These are phyloP conservation scores for Rhizopogon salebrosus DNA, from an alignment of 768 basidiomycete genomes.

Conservation along the genomic window DNA sequence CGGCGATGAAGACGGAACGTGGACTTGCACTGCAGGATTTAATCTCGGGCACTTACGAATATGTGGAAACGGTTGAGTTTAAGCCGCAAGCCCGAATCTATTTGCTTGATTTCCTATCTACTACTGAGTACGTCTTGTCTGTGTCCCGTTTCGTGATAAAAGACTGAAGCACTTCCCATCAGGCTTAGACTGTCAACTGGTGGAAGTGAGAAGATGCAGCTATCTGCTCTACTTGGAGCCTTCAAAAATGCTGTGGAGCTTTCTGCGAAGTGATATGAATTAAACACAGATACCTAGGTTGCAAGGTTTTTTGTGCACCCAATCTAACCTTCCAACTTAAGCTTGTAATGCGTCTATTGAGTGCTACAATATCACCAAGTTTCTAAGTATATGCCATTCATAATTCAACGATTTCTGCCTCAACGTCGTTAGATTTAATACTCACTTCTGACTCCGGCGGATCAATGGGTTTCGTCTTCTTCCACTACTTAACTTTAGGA, in stretches of 20 bases:
- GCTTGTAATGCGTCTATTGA: too few species aligned
- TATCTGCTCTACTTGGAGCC: conserved; percentile 85
- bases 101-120: conserved; percentile 88
- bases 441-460: too few species aligned
- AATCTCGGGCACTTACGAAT: conserved; percentile 87
- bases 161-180: conserved; percentile 1
- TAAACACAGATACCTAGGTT: background rate
- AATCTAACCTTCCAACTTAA: background rate
- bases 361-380: too few species aligned
- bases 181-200: conserved; percentile 92
- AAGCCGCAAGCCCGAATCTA: conserved; percentile 86
- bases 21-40: conserved; percentile 95
- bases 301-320: background rate
- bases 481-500: too few species aligned
- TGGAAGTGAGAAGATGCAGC: conserved; percentile 89
- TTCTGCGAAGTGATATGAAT: conserved; percentile 36
- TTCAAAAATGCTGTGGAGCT: conserved; percentile 92
- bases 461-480: too few species aligned
- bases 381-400: too few species aligned
- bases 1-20: conserved; percentile 80
- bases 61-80: conserved; percentile 79
- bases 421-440: too few species aligned
- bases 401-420: too few species aligned
- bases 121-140: conserved; percentile 71
- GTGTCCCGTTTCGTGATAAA: background rate